phyloP scores from a whole-genome alignment of 1,284 basidiomycete species.

The Dichomitus squalens region DNA sequence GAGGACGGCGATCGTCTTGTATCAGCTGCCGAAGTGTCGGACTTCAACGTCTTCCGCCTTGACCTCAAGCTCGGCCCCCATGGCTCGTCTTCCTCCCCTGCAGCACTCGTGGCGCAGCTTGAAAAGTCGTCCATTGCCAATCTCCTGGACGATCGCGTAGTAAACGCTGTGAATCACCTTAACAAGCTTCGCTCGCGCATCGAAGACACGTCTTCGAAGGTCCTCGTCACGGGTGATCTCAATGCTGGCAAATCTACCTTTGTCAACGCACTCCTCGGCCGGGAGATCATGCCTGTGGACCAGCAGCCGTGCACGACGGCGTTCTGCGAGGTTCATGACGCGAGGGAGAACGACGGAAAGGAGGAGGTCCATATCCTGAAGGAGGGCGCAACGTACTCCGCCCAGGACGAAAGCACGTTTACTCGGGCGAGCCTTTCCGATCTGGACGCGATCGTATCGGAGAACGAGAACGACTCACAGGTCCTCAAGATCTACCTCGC shows the following conservation, averaged over 20 bases:
- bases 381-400: constrained; percentile 72
- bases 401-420: constrained; percentile 77
- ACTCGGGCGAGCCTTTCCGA: constrained; percentile 68
- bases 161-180: constrained; percentile 79
- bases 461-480: constrained; percentile 74
- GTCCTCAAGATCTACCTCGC: constrained; percentile 86
- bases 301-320: constrained; percentile 98
- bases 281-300: constrained; percentile 94
- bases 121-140: constrained; percentile 94
- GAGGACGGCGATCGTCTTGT: constrained; percentile 47
- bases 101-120: constrained; percentile 86
- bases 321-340: constrained; percentile 97
- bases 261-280: constrained; percentile 90
- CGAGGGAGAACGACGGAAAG: constrained; percentile 75
- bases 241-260: constrained; percentile 99
- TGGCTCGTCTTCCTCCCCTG: constrained; percentile 69
- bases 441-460: constrained; percentile 81
- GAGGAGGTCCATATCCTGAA: constrained; percentile 86
- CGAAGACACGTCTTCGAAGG: constrained; percentile 92
- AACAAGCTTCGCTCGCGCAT: constrained; percentile 86
- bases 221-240: constrained; percentile 98
- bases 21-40: constrained; percentile 45
- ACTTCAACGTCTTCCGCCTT: constrained; percentile 87
- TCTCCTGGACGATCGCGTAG: constrained; percentile 86
- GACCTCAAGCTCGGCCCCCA: constrained; percentile 90